Evolutionary conservation across 73 alveolate species (phyloP).

Genomic region (Blepharisma stoltei): DNA sequence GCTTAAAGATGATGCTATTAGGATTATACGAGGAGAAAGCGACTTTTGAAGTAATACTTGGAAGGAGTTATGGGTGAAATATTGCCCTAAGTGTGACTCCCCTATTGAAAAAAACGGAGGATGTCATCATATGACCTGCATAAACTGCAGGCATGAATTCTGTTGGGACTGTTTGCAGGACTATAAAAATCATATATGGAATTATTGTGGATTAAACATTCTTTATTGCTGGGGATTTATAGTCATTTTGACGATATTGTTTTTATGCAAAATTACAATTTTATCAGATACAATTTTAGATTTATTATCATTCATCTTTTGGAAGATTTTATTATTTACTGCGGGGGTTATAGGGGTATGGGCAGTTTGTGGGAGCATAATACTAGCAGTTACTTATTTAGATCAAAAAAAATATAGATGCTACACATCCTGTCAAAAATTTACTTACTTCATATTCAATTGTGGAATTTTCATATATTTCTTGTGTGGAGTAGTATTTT

Average conservation of each 20-base stretch:
- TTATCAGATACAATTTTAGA: no score
- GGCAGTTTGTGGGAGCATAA: no score
- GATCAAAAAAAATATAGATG: no score
- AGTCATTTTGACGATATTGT: neutral
- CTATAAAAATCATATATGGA: slow-evolving; percentile 35
- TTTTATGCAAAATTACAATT: no score
- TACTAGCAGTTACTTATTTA: no score
- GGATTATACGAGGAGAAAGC: neutral
- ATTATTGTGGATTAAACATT: neutral
- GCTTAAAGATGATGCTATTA: neutral
- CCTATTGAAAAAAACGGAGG: slow-evolving; percentile 76
- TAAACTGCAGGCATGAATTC: slow-evolving; percentile 74
- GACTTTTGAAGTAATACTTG: slow-evolving; percentile 2
- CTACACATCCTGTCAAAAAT: no score
- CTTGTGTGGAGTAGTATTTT: no score
- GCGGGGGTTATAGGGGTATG: no score
- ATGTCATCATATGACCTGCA: slow-evolving; percentile 79
- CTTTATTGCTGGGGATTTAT: neutral
- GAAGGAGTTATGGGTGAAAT: slow-evolving; percentile 13
- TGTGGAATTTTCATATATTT: no score
- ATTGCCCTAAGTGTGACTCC: slow-evolving; percentile 80
- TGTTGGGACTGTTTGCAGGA: slow-evolving; percentile 85
- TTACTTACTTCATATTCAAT: no score
- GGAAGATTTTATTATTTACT: no score
- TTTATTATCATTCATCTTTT: no score